Base-by-base conservation (phyloP, 1,284 basidiomycete species). In the Rhodotorula sp. region DNA sequence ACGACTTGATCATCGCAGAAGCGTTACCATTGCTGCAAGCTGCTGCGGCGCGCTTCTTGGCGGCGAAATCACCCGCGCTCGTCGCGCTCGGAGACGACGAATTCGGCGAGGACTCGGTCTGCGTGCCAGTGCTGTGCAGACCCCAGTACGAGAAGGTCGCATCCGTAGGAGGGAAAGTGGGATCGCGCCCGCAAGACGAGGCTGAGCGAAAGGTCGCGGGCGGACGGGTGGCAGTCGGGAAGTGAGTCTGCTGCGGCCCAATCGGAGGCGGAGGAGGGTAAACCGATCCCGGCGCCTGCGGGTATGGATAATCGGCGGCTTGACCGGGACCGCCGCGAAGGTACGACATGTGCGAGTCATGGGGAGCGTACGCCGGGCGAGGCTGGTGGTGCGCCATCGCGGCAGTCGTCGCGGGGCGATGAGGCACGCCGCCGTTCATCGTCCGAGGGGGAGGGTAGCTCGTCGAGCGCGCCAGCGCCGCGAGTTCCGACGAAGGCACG, bases 41-140 rank as follows among this genome's bases (percentile, higher is more conserved):
- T 26, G 54, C 26, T n/a, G 60, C 23, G 5, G 57, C 56, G 7
- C 31, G 31, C 61, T 49, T 38, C 49, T 31, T 31, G 28, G 49
- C 34, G 6, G 50, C 61, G 8, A 62, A 34, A 15, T 62, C 62
- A 8, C 62, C 43, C 38, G 62, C 62, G 23, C 61, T 62, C 34
- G 34, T 50, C 15, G 50, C 34, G 49, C 60, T 52, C 43, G 45
- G 58, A 8, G 58, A 50, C 7, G 49, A 18, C 55, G 55, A 56
- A 16, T 28, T 56, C 26, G 55, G 26, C 16, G 26, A 56, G 55
- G 34, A 28, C 7, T 18, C 55, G 50, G 7, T 26, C n/a, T n/a
- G 21, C 50, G 50, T 56, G 3, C 14, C 18, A 2, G 26, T 28
- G 50, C 10, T 52, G 23, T n/a, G 21, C 50, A n/a, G 50, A 52